A percentile compares a stretch with the other conserved stretches of the same genome.
Evolutionary conservation across 1,139 yeast genomes (phyloP).

Genomic region (Suhomyces terraborum): DNA sequence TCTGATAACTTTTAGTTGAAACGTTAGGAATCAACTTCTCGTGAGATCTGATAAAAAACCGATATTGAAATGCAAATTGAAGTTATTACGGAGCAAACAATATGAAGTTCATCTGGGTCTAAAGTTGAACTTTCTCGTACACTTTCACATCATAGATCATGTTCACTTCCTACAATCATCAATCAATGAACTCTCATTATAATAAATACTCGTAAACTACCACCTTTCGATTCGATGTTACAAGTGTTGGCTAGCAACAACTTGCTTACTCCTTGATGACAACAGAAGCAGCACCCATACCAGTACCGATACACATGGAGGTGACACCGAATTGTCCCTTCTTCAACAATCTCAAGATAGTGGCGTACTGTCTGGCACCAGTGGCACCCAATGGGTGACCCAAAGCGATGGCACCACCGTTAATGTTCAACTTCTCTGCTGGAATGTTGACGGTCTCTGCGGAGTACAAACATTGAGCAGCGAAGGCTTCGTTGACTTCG

Average conservation of each 20-base stretch:
- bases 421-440: slow-evolving; percentile 73
- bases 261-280: slow-evolving; percentile 63
- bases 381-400: slow-evolving; percentile 97
- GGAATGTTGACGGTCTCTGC: slow-evolving; percentile 69
- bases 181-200: slow-evolving; percentile 6
- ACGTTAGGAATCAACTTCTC: too few relatives aligned
- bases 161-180: background rate
- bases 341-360: slow-evolving; percentile 77
- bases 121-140: too few relatives aligned
- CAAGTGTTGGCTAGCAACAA: slow-evolving; percentile 8
- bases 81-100: background rate
- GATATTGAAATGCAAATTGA: too few relatives aligned
- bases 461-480: slow-evolving; percentile 87
- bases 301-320: slow-evolving; percentile 97
- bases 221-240: slow-evolving; percentile 2
- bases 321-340: slow-evolving; percentile 85
- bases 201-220: slow-evolving; percentile 4
- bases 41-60: too few relatives aligned
- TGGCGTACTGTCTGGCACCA: slow-evolving; percentile 93
- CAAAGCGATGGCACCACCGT: slow-evolving; percentile 94
- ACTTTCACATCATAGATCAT: background rate
- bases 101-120: too few relatives aligned
- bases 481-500: slow-evolving; percentile 96
- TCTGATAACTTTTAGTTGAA: too few relatives aligned
- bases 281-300: slow-evolving; percentile 96